Conservation (phyloP, 2,329 filamentous ascomycete genomes). For the Botrytis tulipae region DNA sequence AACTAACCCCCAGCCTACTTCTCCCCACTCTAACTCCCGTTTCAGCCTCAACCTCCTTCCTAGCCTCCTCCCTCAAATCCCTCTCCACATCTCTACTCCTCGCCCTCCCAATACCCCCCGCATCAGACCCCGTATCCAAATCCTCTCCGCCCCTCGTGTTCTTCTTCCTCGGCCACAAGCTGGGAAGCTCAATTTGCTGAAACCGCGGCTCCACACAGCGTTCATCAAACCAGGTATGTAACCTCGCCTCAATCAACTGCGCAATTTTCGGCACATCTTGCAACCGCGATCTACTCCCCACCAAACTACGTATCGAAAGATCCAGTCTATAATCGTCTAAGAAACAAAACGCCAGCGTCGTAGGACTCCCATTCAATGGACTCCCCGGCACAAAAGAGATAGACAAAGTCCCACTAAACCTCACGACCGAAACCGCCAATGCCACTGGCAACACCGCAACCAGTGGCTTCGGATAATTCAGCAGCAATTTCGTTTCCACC, state of each 20-base stretch:
- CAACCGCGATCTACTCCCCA: conserved; percentile 74
- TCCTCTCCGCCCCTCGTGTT: conserved; percentile 71
- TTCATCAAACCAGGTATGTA: conserved; percentile 87
- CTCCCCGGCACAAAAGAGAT: conserved; percentile 85
- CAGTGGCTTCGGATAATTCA: conserved; percentile 91
- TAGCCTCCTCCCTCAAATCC: conserved; percentile 52
- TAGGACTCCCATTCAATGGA: conserved; percentile 66
- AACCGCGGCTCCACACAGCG: conserved; percentile 82
- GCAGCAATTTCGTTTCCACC: conserved; percentile 86
- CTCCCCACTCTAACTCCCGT: conserved; percentile 33
- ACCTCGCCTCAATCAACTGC: conserved; percentile 73
- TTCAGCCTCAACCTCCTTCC: conserved; percentile 49
- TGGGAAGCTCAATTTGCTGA: conserved; percentile 81
- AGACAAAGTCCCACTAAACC: conserved; percentile 91
- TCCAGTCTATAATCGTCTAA: conserved; percentile 83
- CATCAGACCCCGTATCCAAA: conserved; percentile 41
- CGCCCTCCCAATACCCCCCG: conserved; percentile 49
- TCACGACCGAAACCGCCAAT: conserved; percentile 83
- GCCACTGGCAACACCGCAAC: conserved; percentile 90
- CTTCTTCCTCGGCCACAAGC: conserved; percentile 79
- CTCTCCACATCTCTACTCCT: conserved; percentile 54
- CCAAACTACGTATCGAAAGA: conserved; percentile 74
- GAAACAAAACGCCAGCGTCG: conserved; percentile 93
- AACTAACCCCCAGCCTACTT: conserved; percentile 37
- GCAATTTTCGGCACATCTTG: conserved; percentile 89